Evolutionary conservation across 306 rosid species (phyloP), one percentile per base, ranked within the genome.

Genomic region (Fagus sylvatica): DNA sequence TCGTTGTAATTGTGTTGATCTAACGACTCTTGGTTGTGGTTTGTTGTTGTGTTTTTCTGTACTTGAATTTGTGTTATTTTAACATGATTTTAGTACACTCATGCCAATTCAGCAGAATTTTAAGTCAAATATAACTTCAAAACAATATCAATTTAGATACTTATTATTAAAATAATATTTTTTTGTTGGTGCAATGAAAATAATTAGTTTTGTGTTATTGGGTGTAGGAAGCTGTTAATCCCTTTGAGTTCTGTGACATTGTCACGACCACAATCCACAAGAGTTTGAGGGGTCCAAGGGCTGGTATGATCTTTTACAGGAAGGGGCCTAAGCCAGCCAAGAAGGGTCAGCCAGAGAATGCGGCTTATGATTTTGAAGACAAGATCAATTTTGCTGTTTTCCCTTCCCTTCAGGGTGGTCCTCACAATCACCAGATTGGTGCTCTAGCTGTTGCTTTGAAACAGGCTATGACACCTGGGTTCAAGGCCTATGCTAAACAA

Each of bases 401-500:
- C 85, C 98, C 98, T 2, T 84, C 98, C 73, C 98, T 92, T 69
- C 98, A 94, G 79, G 98, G 98, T 55, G 97, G 98, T 76, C 98
- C 98, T 77, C 98, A 94, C 82, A 94, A 94, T 74, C 98, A 92
- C 85, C 97, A 94, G 88, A 94, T 94, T 34, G 98, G 97, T 30
- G 97, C 98, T 54, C 93, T 94, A 15, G 98, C 96, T 74, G 98
- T 94, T 70, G 98, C 97, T 69, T 66, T 94, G 78, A 94, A 94
- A 78, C 98, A 92, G 90, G 84, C 94, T 46, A 70, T 53, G 76
- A 12, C 86, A 0, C 94, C 97, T 0, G 98, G 86, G 7, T 94
- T 92, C 93, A 94, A 91, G 86, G 87, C 84, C 53, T 94, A 94
- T 65, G 98, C 98, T 53, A 85, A 94, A 75, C 98, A 94, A 80